Evolutionary conservation across 108 stramenopile species (phyloP).

Genomic region (Stephanodiscus minutulus): DNA sequence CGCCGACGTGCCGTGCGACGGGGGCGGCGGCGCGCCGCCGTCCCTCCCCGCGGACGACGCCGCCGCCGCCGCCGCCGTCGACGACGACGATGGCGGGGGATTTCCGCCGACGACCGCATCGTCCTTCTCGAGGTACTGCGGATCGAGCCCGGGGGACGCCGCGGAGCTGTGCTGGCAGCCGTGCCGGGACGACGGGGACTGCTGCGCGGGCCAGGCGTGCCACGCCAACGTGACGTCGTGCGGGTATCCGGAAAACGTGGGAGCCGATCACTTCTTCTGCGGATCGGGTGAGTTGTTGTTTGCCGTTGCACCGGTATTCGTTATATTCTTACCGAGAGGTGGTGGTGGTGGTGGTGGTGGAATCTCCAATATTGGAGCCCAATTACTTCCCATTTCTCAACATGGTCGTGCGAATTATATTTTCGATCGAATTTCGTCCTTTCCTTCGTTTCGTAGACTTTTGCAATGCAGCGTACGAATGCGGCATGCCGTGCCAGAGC

Average conservation of each 20-base stretch:
- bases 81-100: neutral
- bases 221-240: slow-evolving; percentile 21
- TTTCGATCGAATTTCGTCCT: no score
- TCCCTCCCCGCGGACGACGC: no score
- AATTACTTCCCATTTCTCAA: no score
- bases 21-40: neutral
- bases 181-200: slow-evolving; percentile 39
- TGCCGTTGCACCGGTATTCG: no score
- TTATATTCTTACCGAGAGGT: no score
- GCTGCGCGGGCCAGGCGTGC: slow-evolving; percentile 44
- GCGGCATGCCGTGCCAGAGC: slow-evolving; percentile 60
- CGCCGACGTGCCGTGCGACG: slow-evolving; percentile 77
- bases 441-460: slow-evolving; percentile 22
- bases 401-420: no score
- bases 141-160: slow-evolving; percentile 17
- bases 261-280: slow-evolving; percentile 44
- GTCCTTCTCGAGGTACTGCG: slow-evolving; percentile 20
- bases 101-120: neutral
- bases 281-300: slow-evolving; percentile 35
- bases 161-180: slow-evolving; percentile 46
- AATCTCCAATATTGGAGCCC: no score
- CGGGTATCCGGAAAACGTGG: slow-evolving; percentile 15
- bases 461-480: slow-evolving; percentile 40
- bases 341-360: no score
- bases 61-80: no score